phyloP scores from a whole-genome alignment of 2,329 filamentous ascomycete genomes.

The Aureobasidium sp. region DNA sequence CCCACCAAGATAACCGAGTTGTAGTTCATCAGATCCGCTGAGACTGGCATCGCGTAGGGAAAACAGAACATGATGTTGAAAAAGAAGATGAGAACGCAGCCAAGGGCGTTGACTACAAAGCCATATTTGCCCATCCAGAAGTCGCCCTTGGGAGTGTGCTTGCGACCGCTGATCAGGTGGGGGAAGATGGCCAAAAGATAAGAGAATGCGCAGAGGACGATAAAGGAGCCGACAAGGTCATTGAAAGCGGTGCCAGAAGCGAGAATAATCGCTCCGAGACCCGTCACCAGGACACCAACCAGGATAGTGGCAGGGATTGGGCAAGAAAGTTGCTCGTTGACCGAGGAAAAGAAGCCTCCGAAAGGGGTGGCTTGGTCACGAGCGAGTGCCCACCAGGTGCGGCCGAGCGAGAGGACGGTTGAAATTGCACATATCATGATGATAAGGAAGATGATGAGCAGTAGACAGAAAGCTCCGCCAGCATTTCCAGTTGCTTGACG shows the following conservation, averaged over 20 bases:
- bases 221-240: constrained; percentile 30
- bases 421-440: constrained; percentile 43
- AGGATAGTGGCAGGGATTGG: constrained; percentile 53
- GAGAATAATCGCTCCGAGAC: constrained; percentile 28
- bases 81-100: constrained; percentile 28
- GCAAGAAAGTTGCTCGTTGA: constrained; percentile 48
- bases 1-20: constrained; percentile 49
- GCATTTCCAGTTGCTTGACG: constrained; percentile 39
- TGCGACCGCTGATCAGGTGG: constrained; percentile 26
- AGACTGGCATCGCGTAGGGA: constrained; percentile 36
- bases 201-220: constrained; percentile 27
- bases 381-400: constrained; percentile 46
- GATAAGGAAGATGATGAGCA: constrained; percentile 50
- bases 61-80: constrained; percentile 32
- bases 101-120: constrained; percentile 25
- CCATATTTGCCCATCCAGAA: constrained; percentile 30
- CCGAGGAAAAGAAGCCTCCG: constrained; percentile 42
- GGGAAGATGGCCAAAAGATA: constrained; percentile 31
- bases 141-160: constrained; percentile 25
- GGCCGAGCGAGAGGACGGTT: constrained; percentile 43
- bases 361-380: constrained; percentile 56
- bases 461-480: constrained; percentile 48
- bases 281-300: constrained; percentile 44
- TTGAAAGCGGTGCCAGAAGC: constrained; percentile 28
- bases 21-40: constrained; percentile 42